Percentiles rank a stretch among this genome's conserved stretches.
Conservation (phyloP, 2,329 filamentous ascomycete species). For the Clarireedia homoeocarpa region DNA sequence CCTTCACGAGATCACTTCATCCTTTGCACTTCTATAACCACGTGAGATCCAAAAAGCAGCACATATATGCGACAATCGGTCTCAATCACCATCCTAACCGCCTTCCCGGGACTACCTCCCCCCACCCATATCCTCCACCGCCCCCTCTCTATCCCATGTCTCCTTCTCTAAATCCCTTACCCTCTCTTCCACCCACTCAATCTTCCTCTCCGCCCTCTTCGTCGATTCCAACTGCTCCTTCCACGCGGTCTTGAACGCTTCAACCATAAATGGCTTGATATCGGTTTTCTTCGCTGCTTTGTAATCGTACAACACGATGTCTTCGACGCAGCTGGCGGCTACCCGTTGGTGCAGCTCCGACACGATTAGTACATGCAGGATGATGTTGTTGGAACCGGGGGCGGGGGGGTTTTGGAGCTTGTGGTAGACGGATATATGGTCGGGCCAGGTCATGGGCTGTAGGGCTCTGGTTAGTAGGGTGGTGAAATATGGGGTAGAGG, state of each 20-base stretch:
- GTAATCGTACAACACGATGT: conserved; percentile 76
- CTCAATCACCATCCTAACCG: no score
- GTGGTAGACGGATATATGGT: conserved; percentile 76
- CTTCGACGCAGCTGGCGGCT: conserved; percentile 69
- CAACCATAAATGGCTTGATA: conserved; percentile 52
- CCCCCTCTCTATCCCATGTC: conserved; percentile 67
- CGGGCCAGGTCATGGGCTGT: conserved; percentile 72
- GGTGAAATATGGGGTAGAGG: background rate
- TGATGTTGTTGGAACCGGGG: conserved; percentile 37
- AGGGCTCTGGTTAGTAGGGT: no score
- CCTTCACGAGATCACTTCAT: no score
- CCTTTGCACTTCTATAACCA: no score
- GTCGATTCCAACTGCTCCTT: conserved; percentile 53
- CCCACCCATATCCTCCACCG: conserved; percentile 60
- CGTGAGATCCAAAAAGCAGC: no score
- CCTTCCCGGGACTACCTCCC: no score
- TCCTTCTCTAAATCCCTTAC: conserved; percentile 58
- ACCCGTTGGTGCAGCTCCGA: conserved; percentile 67
- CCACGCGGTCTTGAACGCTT: conserved; percentile 52
- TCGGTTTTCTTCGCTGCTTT: conserved; percentile 45
- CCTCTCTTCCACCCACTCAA: conserved; percentile 58
- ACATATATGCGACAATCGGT: no score
- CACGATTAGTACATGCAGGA: conserved; percentile 56
- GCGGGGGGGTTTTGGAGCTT: conserved; percentile 45
- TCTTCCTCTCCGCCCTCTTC: conserved; percentile 40